Conservation (phyloP, 2,329 filamentous ascomycete genomes). For the Sarocladium oryzae region DNA sequence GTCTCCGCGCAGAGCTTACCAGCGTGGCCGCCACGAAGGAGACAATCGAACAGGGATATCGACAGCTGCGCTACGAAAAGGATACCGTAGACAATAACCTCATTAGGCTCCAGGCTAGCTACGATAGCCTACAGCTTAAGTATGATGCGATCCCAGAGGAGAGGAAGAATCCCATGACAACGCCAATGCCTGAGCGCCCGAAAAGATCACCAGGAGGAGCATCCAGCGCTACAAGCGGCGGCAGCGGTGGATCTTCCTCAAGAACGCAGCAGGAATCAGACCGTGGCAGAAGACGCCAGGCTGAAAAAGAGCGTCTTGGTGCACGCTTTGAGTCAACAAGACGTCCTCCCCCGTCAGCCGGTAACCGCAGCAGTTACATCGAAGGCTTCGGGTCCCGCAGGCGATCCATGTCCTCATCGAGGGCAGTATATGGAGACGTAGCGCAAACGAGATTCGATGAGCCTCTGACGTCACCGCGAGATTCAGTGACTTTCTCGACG, state of each 20-base stretch:
- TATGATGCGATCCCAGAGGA: constrained; percentile 5
- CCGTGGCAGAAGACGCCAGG: constrained; percentile 13
- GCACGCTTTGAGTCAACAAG: constrained; percentile 29
- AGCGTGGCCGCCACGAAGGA: neutral
- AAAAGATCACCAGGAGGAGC: neutral
- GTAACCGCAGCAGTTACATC: constrained; percentile 25
- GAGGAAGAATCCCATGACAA: constrained; percentile 1
- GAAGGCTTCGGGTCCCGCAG: constrained; percentile 27
- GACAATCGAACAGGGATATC: neutral
- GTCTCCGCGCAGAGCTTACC: neutral
- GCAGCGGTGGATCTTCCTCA: neutral
- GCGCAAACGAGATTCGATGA: constrained; percentile 19
- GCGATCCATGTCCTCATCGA: constrained; percentile 12
- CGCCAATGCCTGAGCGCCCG: neutral
- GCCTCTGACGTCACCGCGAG: constrained; percentile 14
- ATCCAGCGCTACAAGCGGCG: neutral
- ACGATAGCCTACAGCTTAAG: neutral
- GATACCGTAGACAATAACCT: neutral
- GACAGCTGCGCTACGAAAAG: neutral
- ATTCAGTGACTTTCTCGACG: constrained; percentile 19
- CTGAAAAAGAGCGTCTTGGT: constrained; percentile 30
- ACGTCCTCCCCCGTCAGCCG: constrained; percentile 15
- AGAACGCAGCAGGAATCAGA: neutral
- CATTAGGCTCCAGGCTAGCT: neutral
- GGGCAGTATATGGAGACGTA: constrained; percentile 11